Conservation (phyloP, 331 rosid genomes). For the Arachis monticola region DNA sequence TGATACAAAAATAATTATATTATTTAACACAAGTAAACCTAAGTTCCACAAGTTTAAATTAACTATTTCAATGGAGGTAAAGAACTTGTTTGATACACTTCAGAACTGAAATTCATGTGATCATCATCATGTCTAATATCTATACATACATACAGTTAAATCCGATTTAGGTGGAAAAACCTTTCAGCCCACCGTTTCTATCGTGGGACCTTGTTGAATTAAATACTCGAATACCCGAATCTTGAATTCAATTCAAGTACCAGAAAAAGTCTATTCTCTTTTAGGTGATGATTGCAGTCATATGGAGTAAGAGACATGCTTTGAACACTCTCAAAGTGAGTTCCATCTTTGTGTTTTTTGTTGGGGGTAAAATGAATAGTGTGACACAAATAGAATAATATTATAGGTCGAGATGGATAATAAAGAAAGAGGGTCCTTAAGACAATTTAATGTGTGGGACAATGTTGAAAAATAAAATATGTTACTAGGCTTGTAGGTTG, state of each 20-base stretch:
- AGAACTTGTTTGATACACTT: too few species aligned
- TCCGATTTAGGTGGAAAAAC: slow-evolving; percentile 49
- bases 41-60: too few species aligned
- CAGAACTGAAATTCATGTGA: too few species aligned
- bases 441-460: slow-evolving; percentile 84
- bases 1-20: too few species aligned
- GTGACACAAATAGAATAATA: slow-evolving; percentile 46
- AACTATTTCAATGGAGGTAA: too few species aligned
- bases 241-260: slow-evolving; percentile 64
- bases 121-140: slow-evolving; percentile 59
- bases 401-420: slow-evolving; percentile 5
- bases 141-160: background rate
- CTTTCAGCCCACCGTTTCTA: slow-evolving; percentile 61
- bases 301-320: slow-evolving; percentile 52
- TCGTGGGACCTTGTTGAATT: slow-evolving; percentile 49
- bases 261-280: slow-evolving; percentile 47
- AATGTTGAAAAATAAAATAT: slow-evolving; percentile 63
- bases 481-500: slow-evolving; percentile 54
- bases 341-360: slow-evolving; percentile 35
- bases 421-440: slow-evolving; percentile 40
- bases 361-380: slow-evolving; percentile 24
- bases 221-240: slow-evolving; percentile 48
- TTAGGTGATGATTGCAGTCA: slow-evolving; percentile 69
- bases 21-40: too few species aligned
- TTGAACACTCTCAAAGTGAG: slow-evolving; percentile 36